Evolutionary conservation across 1,284 basidiomycete species (phyloP).

Genomic region (Microbotryum saponariae): DNA sequence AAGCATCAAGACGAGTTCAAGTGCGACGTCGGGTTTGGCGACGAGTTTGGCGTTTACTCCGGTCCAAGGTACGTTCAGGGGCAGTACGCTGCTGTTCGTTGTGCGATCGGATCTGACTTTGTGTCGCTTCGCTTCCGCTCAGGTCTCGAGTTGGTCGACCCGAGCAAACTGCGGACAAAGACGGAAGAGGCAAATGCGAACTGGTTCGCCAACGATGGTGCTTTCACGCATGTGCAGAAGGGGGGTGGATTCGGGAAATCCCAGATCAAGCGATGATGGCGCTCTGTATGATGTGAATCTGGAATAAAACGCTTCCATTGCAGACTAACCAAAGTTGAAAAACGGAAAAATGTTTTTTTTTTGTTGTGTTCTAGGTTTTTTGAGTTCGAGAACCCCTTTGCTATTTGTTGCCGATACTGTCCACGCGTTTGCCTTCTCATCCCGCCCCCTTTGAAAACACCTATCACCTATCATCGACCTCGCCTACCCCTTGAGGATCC

Average conservation of each 20-base stretch:
- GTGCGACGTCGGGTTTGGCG: conserved; percentile 69
- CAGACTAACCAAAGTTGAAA: no score
- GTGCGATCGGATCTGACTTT: neutral
- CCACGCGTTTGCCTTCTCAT: no score
- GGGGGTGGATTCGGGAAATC: conserved; percentile 28
- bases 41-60: conserved; percentile 92
- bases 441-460: no score
- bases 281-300: no score
- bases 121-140: conserved; percentile 4
- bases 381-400: no score
- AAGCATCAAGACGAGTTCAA: conserved; percentile 43
- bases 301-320: no score
- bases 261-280: neutral
- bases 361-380: no score
- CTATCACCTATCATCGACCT: no score
- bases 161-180: conserved; percentile 35
- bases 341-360: no score
- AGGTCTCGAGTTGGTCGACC: conserved; percentile 43
- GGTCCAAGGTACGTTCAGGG: conserved; percentile 63
- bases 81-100: conserved; percentile 9
- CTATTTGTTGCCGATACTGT: no score
- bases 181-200: conserved; percentile 41
- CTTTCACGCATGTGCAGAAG: conserved; percentile 24
- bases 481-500: no score
- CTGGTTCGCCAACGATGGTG: conserved; percentile 40